phyloP scores from a whole-genome alignment of 176 grass and related monocot species.

The Aegilops longissima region DNA sequence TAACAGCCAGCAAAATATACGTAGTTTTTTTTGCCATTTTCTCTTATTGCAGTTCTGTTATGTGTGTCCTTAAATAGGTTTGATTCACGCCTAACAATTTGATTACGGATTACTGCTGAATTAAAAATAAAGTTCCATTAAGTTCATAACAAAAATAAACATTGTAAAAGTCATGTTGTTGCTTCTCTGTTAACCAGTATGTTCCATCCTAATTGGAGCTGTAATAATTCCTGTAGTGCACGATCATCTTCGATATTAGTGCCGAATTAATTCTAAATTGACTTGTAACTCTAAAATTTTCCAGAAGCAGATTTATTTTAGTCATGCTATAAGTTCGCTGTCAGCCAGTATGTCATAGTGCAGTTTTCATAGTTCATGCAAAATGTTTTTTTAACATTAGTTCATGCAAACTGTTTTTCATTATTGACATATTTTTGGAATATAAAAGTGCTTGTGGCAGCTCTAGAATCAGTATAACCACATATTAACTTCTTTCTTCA shows the following conservation, averaged over 20 bases:
- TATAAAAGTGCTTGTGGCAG: neutral
- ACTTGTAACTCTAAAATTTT: neutral
- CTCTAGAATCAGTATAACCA: conserved; percentile 1
- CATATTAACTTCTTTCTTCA: neutral
- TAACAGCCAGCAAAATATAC: neutral
- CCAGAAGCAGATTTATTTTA: conserved; percentile 17
- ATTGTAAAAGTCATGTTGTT: conserved; percentile 15
- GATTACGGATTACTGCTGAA: neutral
- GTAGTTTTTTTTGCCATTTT: neutral
- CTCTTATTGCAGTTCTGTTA: neutral
- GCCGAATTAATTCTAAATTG: neutral
- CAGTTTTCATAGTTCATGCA: conserved; percentile 7
- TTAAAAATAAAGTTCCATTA: conserved; percentile 20
- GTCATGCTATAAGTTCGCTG: conserved; percentile 1
- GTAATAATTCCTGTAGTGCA: neutral
- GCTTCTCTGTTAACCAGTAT: conserved; percentile 5
- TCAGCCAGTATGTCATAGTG: conserved; percentile 1
- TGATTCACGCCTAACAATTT: neutral
- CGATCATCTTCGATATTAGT: conserved; percentile 8
- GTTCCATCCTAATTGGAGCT: conserved; percentile 10
- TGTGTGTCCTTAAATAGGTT: neutral
- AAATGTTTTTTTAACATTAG: neutral
- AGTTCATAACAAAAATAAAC: neutral
- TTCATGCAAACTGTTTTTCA: neutral
- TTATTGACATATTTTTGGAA: neutral